Percentiles rank a stretch among this genome's conserved stretches.
Evolutionary conservation across 768 basidiomycete genomes (phyloP).

Genomic region (Lactarius pseudohatsudake): DNA sequence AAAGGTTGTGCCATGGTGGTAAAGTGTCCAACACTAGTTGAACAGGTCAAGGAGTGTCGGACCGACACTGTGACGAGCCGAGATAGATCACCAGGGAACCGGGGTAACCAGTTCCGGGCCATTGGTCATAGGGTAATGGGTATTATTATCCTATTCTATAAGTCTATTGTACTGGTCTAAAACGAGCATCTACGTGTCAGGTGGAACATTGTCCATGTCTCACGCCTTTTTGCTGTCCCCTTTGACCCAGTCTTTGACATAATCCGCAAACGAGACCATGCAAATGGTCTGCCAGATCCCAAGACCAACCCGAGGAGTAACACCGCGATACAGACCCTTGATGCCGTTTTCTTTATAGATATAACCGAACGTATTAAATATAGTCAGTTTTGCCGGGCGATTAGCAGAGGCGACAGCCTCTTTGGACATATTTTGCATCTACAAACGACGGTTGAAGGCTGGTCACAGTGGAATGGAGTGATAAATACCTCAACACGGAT

Average conservation of each 20-base stretch:
- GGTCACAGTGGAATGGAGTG: not conserved
- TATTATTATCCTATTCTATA: slow-evolving; percentile 24
- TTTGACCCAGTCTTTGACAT: slow-evolving; percentile 86
- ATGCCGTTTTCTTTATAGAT: slow-evolving; percentile 97
- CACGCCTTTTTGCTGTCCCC: slow-evolving; percentile 10
- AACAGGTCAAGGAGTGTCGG: not conserved
- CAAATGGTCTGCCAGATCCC: slow-evolving; percentile 98
- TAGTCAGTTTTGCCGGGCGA: slow-evolving; percentile 89
- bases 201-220: not conserved
- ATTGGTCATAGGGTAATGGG: slow-evolving; percentile 2
- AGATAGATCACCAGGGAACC: not conserved
- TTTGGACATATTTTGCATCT: slow-evolving; percentile 99
- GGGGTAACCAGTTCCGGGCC: not conserved
- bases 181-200: slow-evolving; percentile 5
- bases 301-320: slow-evolving; percentile 93
- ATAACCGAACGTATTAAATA: slow-evolving; percentile 87
- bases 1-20: slow-evolving; percentile 30
- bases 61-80: not conserved
- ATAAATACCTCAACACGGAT: slow-evolving; percentile 86
- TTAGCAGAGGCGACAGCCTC: slow-evolving; percentile 57
- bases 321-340: slow-evolving; percentile 95
- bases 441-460: slow-evolving; percentile 1
- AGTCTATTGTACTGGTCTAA: slow-evolving; percentile 6
- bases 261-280: slow-evolving; percentile 98
- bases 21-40: not conserved